Evolutionary conservation across 371 early-diverging fungal genomes (phyloP).

Genomic region (Batrachochytrium dendrobatidis): DNA sequence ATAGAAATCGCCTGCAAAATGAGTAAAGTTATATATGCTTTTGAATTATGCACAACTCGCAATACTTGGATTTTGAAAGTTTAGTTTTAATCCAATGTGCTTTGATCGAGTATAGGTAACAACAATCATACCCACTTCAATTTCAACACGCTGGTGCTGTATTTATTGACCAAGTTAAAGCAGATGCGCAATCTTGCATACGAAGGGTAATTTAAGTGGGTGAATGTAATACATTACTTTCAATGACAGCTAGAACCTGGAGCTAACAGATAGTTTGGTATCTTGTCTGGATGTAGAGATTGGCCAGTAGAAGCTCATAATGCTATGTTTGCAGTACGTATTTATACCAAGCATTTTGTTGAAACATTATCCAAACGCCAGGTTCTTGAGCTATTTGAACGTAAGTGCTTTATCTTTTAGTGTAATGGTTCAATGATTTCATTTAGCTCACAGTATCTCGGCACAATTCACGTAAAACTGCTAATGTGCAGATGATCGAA

Average conservation of each 20-base stretch:
- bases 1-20: conserved; percentile 56
- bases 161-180: conserved; percentile 51
- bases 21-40: conserved; percentile 35
- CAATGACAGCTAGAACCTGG: too few species aligned
- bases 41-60: neutral
- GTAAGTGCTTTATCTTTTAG: conserved; percentile 26
- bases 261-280: too few species aligned
- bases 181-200: conserved; percentile 43
- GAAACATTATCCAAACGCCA: conserved; percentile 50
- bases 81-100: neutral
- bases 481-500: neutral
- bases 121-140: conserved; percentile 60
- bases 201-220: conserved; percentile 56
- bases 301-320: conserved; percentile 59
- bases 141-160: conserved; percentile 56
- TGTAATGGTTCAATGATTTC: too few species aligned
- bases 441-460: too few species aligned
- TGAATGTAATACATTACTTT: too few species aligned
- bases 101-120: conserved; percentile 42
- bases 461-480: neutral
- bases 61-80: neutral
- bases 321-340: conserved; percentile 56
- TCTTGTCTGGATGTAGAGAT: conserved; percentile 33
- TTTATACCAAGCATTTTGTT: conserved; percentile 61
- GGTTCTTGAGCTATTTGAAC: conserved; percentile 57